phyloP scores from a whole-genome alignment of 2,329 filamentous ascomycete genomes.

The Aspergillus udagawae region DNA sequence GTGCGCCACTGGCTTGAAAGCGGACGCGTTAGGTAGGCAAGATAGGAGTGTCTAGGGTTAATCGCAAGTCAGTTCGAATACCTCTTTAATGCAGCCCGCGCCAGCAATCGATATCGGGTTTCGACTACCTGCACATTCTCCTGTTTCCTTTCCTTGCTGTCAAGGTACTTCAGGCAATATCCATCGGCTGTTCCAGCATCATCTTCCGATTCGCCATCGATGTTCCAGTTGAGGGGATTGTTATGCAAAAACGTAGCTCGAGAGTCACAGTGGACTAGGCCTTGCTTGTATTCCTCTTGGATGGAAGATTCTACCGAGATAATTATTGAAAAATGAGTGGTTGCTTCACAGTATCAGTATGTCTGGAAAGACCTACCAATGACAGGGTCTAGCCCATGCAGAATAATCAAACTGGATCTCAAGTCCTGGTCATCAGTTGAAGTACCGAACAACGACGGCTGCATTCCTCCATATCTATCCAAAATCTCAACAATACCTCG shows the following conservation, averaged over 20 bases:
- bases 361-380: conserved; percentile 51
- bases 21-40: conserved; percentile 19
- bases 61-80: not conserved
- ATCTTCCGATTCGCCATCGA: not conserved
- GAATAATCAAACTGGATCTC: conserved; percentile 32
- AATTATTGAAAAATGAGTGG: conserved; percentile 19
- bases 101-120: not conserved
- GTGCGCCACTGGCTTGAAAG: conserved; percentile 10
- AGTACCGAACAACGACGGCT: conserved; percentile 50
- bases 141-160: not conserved
- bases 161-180: not conserved
- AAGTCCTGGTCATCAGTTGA: conserved; percentile 9
- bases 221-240: not conserved
- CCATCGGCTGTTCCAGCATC: not conserved
- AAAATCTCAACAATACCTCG: conserved; percentile 54
- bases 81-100: not conserved
- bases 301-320: conserved; percentile 7
- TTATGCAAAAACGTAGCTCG: conserved; percentile 3
- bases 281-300: conserved; percentile 5
- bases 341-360: not conserved
- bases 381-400: conserved; percentile 58
- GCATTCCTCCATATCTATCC: conserved; percentile 56
- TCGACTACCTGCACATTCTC: not conserved
- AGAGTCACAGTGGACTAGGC: conserved; percentile 2
- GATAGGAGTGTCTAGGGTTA: conserved; percentile 13